phyloP scores from a whole-genome alignment of 352 stramenopile genomes.

The Pythium phragmiticola region DNA sequence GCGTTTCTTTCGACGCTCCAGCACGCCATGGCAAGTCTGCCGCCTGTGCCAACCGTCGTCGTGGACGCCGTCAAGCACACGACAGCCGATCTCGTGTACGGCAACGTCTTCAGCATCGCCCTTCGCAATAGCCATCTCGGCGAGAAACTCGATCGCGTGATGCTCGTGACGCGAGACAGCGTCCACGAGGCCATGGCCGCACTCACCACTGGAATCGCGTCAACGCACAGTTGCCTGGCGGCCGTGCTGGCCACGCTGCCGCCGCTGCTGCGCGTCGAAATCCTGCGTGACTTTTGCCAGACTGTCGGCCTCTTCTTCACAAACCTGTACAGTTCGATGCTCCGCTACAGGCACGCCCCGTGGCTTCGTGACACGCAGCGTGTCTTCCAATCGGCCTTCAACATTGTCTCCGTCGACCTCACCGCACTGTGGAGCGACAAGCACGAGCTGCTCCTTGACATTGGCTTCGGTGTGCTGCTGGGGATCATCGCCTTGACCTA shows the following conservation, averaged over 20 bases:
- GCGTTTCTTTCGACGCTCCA: constrained; percentile 15
- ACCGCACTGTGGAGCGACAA: constrained; percentile 6
- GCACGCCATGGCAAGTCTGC: constrained; percentile 11
- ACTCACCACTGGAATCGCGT: constrained; percentile 21
- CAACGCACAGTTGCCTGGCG: constrained; percentile 5
- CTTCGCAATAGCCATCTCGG: constrained; percentile 29
- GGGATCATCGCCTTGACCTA: constrained; percentile 39
- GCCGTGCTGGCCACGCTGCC: constrained; percentile 18
- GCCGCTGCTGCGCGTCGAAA: constrained; percentile 40
- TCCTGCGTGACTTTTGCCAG: constrained; percentile 45
- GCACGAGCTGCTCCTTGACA: constrained; percentile 10
- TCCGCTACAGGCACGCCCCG: constrained; percentile 19
- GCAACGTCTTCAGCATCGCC: constrained; percentile 30
- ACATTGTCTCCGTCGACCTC: constrained; percentile 33
- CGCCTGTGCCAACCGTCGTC: constrained; percentile 2
- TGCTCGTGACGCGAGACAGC: constrained; percentile 31
- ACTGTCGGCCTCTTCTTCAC: constrained; percentile 42
- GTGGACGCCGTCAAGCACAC: constrained; percentile 14
- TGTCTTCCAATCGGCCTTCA: constrained; percentile 25
- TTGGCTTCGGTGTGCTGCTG: constrained; percentile 30
- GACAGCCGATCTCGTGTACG: constrained; percentile 28
- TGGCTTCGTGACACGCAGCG: constrained; percentile 18
- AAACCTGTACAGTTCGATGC: constrained; percentile 32
- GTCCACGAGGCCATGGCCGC: constrained; percentile 31
- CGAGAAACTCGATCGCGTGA: constrained; percentile 25